Conservation (phyloP, 192 early-diverging fungal species). For the Umbelopsis vinacea region DNA sequence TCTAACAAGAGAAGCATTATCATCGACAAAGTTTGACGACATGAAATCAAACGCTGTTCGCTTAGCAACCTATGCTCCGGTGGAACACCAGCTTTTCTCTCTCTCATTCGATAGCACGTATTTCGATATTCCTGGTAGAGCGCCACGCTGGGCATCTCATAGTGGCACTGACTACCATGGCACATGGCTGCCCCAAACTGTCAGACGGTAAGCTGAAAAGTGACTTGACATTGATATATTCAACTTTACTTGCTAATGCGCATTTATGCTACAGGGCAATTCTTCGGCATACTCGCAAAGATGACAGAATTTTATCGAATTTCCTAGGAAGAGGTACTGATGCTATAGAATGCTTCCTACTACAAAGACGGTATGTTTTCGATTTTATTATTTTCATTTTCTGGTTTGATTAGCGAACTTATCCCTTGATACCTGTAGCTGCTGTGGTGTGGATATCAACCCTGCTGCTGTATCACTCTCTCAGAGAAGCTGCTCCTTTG, state of each 20-base stretch:
- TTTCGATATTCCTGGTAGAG: constrained; percentile 90
- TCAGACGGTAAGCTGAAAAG: constrained; percentile 54
- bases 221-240: not conserved
- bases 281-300: constrained; percentile 73
- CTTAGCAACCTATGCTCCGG: constrained; percentile 66
- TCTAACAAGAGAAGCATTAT: constrained; percentile 60
- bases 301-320: constrained; percentile 85
- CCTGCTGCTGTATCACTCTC: constrained; percentile 83
- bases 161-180: constrained; percentile 92
- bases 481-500: constrained; percentile 86
- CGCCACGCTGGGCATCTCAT: constrained; percentile 91
- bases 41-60: constrained; percentile 49
- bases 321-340: constrained; percentile 94
- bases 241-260: not conserved
- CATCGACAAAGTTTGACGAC: constrained; percentile 54
- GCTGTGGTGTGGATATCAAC: constrained; percentile 88
- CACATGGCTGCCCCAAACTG: constrained; percentile 93
- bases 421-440: constrained; percentile 39
- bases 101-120: constrained; percentile 80
- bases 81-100: constrained; percentile 73
- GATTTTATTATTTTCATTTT: not conserved
- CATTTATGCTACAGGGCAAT: constrained; percentile 56
- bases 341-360: constrained; percentile 86
- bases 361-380: constrained; percentile 64
- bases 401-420: not conserved